Evolutionary conservation across 2,329 filamentous ascomycete species (phyloP).

Genomic region (Alternaria burnsii): DNA sequence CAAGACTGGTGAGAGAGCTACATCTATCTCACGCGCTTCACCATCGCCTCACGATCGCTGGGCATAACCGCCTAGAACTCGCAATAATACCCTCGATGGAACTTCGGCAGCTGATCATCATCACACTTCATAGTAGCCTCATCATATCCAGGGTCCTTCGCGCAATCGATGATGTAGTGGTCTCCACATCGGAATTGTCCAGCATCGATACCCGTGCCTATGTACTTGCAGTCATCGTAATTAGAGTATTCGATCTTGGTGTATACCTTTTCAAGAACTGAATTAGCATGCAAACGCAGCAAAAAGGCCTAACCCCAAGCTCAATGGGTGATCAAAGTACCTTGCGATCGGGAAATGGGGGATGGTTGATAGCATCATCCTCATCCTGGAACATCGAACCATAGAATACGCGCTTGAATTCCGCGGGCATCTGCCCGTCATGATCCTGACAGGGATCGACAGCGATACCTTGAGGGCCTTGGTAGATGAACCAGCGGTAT

Average conservation of each 20-base stretch:
- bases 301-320: background rate
- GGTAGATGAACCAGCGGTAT: background rate
- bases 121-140: background rate
- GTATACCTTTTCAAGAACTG: background rate
- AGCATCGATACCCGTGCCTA: background rate
- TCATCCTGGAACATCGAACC: background rate
- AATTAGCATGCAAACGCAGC: background rate
- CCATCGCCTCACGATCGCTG: background rate
- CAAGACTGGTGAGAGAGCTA: background rate
- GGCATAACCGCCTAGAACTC: background rate
- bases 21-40: background rate
- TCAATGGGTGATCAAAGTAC: background rate
- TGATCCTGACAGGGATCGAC: background rate
- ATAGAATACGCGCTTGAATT: background rate
- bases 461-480: background rate
- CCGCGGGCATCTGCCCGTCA: background rate
- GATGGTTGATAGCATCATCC: background rate
- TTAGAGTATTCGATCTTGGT: background rate
- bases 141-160: background rate
- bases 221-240: background rate
- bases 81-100: background rate
- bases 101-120: background rate
- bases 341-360: background rate
- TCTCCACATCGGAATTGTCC: slow-evolving; percentile 1
- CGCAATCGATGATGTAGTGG: background rate